phyloP scores from a whole-genome alignment of 2,329 filamentous ascomycete species.

The Karstenula rhodostoma region DNA sequence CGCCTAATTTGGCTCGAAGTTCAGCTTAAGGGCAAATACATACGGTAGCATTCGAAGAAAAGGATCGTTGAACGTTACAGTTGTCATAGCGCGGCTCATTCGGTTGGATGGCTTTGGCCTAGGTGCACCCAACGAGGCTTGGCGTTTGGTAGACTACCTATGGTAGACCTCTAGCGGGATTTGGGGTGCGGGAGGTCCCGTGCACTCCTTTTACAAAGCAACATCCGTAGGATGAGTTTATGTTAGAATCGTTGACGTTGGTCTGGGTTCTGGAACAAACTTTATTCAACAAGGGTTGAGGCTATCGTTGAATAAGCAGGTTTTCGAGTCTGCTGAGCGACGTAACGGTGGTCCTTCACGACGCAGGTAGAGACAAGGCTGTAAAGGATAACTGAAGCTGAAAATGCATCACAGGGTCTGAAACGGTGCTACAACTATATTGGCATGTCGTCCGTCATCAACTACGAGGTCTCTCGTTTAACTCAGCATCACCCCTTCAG shows the following conservation, averaged over 20 bases:
- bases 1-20: too few relatives aligned
- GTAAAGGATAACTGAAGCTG: not conserved
- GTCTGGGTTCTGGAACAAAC: too few relatives aligned
- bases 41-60: too few relatives aligned
- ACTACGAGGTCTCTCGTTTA: not conserved
- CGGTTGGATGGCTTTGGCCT: not conserved
- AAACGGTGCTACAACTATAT: not conserved
- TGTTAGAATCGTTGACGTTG: too few relatives aligned
- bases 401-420: not conserved
- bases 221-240: too few relatives aligned
- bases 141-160: not conserved
- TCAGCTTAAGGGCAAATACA: too few relatives aligned
- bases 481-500: conserved; percentile 23
- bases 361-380: not conserved
- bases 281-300: too few relatives aligned
- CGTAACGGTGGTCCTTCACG: not conserved
- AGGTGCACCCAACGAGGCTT: not conserved
- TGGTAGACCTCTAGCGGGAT: not conserved
- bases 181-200: not conserved
- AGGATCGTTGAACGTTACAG: too few relatives aligned
- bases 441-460: not conserved
- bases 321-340: too few relatives aligned
- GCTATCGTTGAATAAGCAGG: too few relatives aligned
- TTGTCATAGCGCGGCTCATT: too few relatives aligned
- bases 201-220: not conserved